A percentile compares a stretch with the other conserved stretches of the same genome.
Conservation (phyloP, 805 yeast species). For the Barnettozyma vustinii region DNA sequence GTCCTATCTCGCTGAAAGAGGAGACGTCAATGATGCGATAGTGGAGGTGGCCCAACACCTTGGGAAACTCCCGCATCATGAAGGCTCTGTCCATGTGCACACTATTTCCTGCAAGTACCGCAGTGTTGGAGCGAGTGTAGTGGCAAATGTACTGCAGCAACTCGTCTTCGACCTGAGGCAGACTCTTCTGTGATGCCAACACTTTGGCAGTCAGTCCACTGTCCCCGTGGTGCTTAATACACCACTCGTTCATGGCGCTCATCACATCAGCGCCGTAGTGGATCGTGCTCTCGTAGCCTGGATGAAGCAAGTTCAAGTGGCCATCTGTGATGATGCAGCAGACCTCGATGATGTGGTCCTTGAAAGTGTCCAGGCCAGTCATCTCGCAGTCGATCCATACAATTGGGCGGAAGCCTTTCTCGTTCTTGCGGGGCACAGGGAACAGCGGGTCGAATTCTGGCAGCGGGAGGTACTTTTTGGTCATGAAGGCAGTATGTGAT, state of each 20-base stretch:
- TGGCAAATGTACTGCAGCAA: conserved; percentile 54
- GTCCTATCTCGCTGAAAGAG: conserved; percentile 73
- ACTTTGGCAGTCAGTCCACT: conserved; percentile 77
- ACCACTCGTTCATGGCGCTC: conserved; percentile 85
- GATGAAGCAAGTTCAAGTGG: conserved; percentile 63
- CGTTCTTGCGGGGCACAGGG: conserved; percentile 8
- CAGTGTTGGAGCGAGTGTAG: conserved; percentile 50
- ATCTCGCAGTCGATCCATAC: conserved; percentile 99
- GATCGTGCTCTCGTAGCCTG: conserved; percentile 79
- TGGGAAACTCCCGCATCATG: conserved; percentile 79
- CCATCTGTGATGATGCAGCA: conserved; percentile 90
- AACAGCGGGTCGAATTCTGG: conserved; percentile 17
- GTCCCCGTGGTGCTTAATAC: conserved; percentile 68
- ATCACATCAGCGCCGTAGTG: conserved; percentile 58
- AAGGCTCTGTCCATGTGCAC: conserved; percentile 89
- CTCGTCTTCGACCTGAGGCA: conserved; percentile 59
- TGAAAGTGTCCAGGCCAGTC: conserved; percentile 85
- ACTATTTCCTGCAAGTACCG: conserved; percentile 84
- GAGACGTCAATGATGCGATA: conserved; percentile 90
- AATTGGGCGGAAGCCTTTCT: conserved; percentile 35
- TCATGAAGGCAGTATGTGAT: not conserved
- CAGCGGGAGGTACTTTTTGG: conserved; percentile 2
- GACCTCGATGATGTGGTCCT: conserved; percentile 86
- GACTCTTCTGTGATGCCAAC: conserved; percentile 45
- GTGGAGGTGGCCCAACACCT: conserved; percentile 43